Base-by-base conservation (phyloP, 2,329 filamentous ascomycete species). In the Beauveria pseudobassiana region DNA sequence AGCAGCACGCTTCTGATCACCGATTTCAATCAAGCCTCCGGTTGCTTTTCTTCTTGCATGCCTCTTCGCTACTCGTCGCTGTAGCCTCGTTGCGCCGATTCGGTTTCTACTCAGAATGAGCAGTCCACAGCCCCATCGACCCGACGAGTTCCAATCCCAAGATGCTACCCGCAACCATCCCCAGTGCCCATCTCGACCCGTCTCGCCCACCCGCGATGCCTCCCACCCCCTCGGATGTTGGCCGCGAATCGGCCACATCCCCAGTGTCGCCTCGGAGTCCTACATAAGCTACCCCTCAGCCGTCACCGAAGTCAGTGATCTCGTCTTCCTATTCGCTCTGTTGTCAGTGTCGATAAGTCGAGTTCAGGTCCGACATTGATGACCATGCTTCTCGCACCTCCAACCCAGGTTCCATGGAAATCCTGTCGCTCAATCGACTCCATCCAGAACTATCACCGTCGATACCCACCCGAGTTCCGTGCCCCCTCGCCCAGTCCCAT, bases 241-340 rank as follows among this genome's bases (percentile, higher is more conserved):
- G 28, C 12, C 59, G 42, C 28, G 54, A 52, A 14, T 16, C 48
- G n/a, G 53, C 40, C 16, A 42, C 22, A 3, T 58, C 61, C 18
- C 61, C 28, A 59, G 49, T 50, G 49, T 9, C 7, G n/a, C 42
- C 3, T 53, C 55, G 7, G 54, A 62, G 16, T 62, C 56, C 12
- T 45, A 30, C 30, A 34, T 69, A 1, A 69, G 70, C 6, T 64
- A 71, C 45, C 69, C 64, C 24, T 75, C 72, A 2, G 65, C 67
- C 12, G 65, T 68, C 52, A 75, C 74, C n/a, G 74, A 76, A 59
- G 69, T 72, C 26, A 71, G 73, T 38, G 81, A 93, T 68, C 82
- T 88, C 60, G 88, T 93, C 5, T 93, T 90, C 62, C 90, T n/a
- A 89, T 93, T 38, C 84, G 89, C 54, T 92, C 89, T n/a, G 87